phyloP scores from a whole-genome alignment of 2,329 filamentous ascomycete species.

The Ophioceras dolichostomum region DNA sequence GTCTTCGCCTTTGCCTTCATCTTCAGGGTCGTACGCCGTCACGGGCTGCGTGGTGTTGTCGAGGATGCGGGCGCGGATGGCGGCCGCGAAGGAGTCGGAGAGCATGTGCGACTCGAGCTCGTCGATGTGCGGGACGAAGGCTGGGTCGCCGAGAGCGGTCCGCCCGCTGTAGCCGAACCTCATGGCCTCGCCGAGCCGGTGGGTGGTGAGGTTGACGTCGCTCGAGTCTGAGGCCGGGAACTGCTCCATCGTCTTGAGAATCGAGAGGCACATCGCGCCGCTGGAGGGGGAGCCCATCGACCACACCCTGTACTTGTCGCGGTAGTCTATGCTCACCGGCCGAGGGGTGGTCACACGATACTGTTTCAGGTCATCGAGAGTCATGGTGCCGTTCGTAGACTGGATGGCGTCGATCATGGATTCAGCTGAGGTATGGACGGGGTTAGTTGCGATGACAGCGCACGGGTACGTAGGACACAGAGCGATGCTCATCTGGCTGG shows the following conservation, averaged over 20 bases:
- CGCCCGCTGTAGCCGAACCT: slow-evolving; percentile 78
- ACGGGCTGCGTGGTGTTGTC: slow-evolving; percentile 62
- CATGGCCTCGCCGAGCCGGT: slow-evolving; percentile 79
- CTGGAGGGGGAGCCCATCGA: slow-evolving; percentile 63
- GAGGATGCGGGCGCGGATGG: slow-evolving; percentile 54
- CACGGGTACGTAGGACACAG: no score
- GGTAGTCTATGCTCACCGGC: slow-evolving; percentile 51
- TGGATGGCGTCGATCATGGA: slow-evolving; percentile 60
- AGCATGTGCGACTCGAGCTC: slow-evolving; percentile 59
- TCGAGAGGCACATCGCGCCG: slow-evolving; percentile 62
- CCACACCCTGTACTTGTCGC: slow-evolving; percentile 59
- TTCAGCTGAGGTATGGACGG: slow-evolving; percentile 38
- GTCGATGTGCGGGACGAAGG: slow-evolving; percentile 52
- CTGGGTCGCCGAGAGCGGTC: slow-evolving; percentile 71
- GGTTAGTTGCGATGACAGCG: slow-evolving; percentile 6
- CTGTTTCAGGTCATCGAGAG: slow-evolving; percentile 59
- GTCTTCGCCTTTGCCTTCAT: slow-evolving; percentile 44
- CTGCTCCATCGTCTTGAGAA: slow-evolving; percentile 73
- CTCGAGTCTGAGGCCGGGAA: slow-evolving; percentile 45
- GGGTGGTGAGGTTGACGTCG: slow-evolving; percentile 56
- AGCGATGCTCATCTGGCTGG: neutral
- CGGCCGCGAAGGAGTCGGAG: slow-evolving; percentile 40
- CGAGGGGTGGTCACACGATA: slow-evolving; percentile 56
- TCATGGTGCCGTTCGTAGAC: slow-evolving; percentile 70
- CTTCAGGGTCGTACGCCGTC: slow-evolving; percentile 58